These are phyloP conservation scores for Lactarius quietus DNA, from an alignment of 768 basidiomycete species.

Conservation along the genomic window DNA sequence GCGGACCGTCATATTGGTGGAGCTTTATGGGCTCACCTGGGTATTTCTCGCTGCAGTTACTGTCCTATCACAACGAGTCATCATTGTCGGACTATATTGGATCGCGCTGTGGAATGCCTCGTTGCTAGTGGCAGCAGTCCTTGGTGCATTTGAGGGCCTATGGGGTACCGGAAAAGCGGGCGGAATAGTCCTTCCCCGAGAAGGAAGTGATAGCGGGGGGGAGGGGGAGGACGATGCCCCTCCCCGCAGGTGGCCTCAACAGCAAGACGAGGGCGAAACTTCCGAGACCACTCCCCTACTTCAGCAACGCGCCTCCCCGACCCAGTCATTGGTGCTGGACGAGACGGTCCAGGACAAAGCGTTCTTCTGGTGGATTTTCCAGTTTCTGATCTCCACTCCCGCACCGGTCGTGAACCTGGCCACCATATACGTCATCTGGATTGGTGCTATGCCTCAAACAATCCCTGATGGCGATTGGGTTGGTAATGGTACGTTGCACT, in stretches of 20 bases:
- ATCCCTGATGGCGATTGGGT: conserved; percentile 59
- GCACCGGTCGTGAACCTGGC: conserved; percentile 53
- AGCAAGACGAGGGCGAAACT: conserved; percentile 20
- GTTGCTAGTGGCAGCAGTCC: conserved; percentile 40
- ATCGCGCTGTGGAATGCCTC: conserved; percentile 52
- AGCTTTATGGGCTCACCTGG: conserved; percentile 59
- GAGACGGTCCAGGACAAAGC: conserved; percentile 27
- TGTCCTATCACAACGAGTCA: conserved; percentile 38
- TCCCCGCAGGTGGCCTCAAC: not conserved
- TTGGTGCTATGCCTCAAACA: conserved; percentile 50
- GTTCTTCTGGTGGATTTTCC: conserved; percentile 55
- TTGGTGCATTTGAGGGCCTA: conserved; percentile 39
- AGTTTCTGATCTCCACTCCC: conserved; percentile 52
- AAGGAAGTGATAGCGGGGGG: conserved; percentile 22
- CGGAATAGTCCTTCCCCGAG: conserved; percentile 15
- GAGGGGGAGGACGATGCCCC: not conserved
- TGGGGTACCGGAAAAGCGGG: conserved; percentile 24
- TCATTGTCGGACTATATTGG: conserved; percentile 55
- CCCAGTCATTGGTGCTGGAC: conserved; percentile 1
- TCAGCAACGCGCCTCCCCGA: conserved; percentile 1
- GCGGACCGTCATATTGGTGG: conserved; percentile 49
- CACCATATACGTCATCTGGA: conserved; percentile 40
- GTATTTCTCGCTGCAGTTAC: conserved; percentile 52
- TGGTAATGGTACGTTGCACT: conserved; percentile 41
- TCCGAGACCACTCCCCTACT: conserved; percentile 23